Evolutionary conservation across 23 red algal species (phyloP).

Genomic region (Cyanidiococcus yangmingshanensis): DNA sequence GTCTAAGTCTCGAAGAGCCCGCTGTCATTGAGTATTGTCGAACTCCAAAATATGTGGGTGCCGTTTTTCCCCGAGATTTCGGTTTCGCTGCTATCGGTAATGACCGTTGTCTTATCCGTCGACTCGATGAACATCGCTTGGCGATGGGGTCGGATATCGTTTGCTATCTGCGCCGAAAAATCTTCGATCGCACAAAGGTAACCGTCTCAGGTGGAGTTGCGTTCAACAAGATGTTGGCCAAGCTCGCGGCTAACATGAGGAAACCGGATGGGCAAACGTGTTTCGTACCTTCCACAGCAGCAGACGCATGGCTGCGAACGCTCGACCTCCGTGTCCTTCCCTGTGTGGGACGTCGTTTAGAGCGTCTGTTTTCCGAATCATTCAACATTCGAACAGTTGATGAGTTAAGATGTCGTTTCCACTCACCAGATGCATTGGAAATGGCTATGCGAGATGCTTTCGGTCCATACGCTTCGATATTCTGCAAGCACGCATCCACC

Average conservation of each 20-base stretch:
- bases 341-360: neutral
- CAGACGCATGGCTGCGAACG: neutral
- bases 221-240: conserved; percentile 23
- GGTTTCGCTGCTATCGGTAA: neutral
- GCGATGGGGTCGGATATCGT: conserved; percentile 13
- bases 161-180: neutral
- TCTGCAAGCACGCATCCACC: neutral
- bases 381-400: neutral
- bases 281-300: neutral
- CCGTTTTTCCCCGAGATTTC: neutral
- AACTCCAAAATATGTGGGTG: neutral
- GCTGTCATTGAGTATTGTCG: neutral
- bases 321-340: neutral
- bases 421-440: neutral
- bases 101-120: neutral
- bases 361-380: neutral
- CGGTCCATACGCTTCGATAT: neutral
- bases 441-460: neutral
- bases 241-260: conserved; percentile 19
- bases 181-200: neutral
- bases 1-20: neutral
- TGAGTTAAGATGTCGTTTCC: neutral
- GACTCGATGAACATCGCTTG: neutral
- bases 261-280: conserved; percentile 24
- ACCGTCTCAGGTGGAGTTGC: conserved; percentile 16